Evolutionary conservation across 2,329 filamentous ascomycete species (phyloP), one percentile per base, ranked within the genome.

Genomic region (Claviceps sorghi): DNA sequence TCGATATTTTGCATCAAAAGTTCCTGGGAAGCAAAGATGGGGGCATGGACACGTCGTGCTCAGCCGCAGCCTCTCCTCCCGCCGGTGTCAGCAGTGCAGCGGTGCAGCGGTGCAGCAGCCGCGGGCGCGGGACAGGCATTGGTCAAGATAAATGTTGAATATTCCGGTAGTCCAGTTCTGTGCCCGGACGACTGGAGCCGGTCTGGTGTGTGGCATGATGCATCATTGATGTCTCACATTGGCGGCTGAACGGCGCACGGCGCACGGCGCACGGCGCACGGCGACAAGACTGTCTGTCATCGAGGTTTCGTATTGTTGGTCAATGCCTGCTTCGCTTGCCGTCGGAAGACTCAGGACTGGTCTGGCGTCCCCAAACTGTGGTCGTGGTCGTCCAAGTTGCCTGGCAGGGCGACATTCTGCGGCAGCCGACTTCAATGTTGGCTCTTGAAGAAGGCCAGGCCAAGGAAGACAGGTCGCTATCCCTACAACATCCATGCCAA

Each of bases 171-270:
- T 41, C 30, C 7, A n/a, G 5, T 43, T 29, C 22, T 29, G 10
- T 42, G 15, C 11, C 7, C 2, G 5, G 19, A 40, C 40, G 42
- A 30, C 36, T 17, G 17, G 19, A n/a, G 10, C 19, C 15, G 13
- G 41, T 9, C 19, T 22, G 41, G 41, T 13, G 22, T 41, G 43
- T 48, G 32, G 3, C 13, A 38, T n/a, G n/a, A n/a, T n/a, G n/a
- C n/a, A n/a, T n/a, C n/a, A n/a, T n/a, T n/a, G n/a, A n/a, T 13
- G 30, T 21, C 29, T 21, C 46, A 26, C 9, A 22, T n/a, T 15
- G 47, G 15, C 50, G 19, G 50, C 41, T 47, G 50, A 42, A 47
- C 41, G 50, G 22, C 36, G 43, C 44, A 47, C 45, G 34, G 45
- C 45, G 7, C n/a, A 47, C 41, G 50, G 22, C 36, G 43, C 44